phyloP scores from a whole-genome alignment of 225 moss, liverwort and hornwort genomes.

The Marchantia polymorpha region DNA sequence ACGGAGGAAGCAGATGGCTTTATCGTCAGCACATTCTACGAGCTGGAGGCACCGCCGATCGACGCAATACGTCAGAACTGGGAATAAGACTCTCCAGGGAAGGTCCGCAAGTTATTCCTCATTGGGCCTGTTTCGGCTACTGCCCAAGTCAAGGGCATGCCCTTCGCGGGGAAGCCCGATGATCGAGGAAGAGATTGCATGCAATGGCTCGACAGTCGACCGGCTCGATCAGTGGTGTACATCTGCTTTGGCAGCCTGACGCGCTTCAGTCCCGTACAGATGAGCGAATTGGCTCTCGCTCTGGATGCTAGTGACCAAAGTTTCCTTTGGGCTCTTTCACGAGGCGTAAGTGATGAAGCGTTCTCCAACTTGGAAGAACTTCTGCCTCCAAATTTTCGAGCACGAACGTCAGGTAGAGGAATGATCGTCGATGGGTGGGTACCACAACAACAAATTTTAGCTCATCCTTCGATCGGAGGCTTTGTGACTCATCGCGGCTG shows the following conservation, averaged over 20 bases:
- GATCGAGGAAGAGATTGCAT: background rate
- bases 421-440: constrained; percentile 26
- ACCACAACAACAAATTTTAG: constrained; percentile 33
- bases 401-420: constrained; percentile 26
- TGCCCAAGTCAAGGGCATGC: background rate
- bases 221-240: constrained; percentile 45
- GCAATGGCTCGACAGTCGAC: constrained; percentile 47
- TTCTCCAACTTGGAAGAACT: background rate
- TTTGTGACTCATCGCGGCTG: constrained; percentile 48
- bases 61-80: background rate
- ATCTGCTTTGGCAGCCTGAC: constrained; percentile 50
- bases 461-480: constrained; percentile 31
- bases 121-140: constrained; percentile 1
- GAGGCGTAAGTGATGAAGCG: background rate
- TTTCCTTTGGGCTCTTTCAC: constrained; percentile 44
- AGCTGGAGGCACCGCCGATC: background rate
- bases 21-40: constrained; percentile 3
- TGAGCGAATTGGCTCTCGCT: constrained; percentile 47
- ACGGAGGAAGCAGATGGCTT: background rate
- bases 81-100: background rate
- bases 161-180: background rate
- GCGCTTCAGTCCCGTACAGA: constrained; percentile 12
- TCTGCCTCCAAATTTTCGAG: constrained; percentile 24
- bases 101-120: background rate
- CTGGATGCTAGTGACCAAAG: constrained; percentile 46